A percentile compares a stretch with the other conserved stretches of the same genome.
Evolutionary conservation across 495 filamentous ascomycete genomes (phyloP).

Genomic region (Aspergillus ostianus): DNA sequence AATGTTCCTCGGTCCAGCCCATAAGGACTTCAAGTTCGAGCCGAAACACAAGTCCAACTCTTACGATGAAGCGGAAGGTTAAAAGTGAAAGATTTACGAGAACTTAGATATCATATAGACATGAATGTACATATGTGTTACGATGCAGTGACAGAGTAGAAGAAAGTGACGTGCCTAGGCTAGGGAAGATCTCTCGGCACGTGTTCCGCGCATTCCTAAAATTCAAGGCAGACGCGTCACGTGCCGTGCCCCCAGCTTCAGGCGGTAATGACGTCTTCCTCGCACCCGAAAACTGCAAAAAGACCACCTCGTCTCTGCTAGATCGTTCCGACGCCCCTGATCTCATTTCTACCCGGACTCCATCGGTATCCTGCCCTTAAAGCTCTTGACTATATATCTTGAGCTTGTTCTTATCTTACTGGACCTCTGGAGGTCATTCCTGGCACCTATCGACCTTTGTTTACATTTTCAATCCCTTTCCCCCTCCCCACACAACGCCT

Average conservation of each 20-base stretch:
- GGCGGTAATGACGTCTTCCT: slow-evolving; percentile 40
- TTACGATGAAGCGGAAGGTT: slow-evolving; percentile 68
- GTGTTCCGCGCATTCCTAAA: not conserved
- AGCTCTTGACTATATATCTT: slow-evolving; percentile 10
- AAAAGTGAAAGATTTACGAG: slow-evolving; percentile 8
- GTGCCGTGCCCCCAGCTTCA: slow-evolving; percentile 16
- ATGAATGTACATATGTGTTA: slow-evolving; percentile 9
- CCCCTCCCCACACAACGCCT: slow-evolving; percentile 9
- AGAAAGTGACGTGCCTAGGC: not conserved
- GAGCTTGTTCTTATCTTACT: not conserved
- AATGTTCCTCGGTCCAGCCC: slow-evolving; percentile 94
- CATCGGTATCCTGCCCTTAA: not conserved
- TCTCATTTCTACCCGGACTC: slow-evolving; percentile 1
- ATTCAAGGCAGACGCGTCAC: slow-evolving; percentile 19
- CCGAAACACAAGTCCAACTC: slow-evolving; percentile 98
- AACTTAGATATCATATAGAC: slow-evolving; percentile 13
- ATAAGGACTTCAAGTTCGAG: slow-evolving; percentile 86
- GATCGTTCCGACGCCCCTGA: slow-evolving; percentile 1
- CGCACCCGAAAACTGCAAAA: slow-evolving; percentile 20
- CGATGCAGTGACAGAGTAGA: not conserved
- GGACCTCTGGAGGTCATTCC: not conserved
- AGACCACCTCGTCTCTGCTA: slow-evolving; percentile 30
- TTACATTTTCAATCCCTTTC: slow-evolving; percentile 12
- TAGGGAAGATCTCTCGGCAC: not conserved
- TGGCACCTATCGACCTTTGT: slow-evolving; percentile 13